Base-by-base conservation (phyloP, 371 early-diverging fungal genomes). In the Saksenaea oblongispora region DNA sequence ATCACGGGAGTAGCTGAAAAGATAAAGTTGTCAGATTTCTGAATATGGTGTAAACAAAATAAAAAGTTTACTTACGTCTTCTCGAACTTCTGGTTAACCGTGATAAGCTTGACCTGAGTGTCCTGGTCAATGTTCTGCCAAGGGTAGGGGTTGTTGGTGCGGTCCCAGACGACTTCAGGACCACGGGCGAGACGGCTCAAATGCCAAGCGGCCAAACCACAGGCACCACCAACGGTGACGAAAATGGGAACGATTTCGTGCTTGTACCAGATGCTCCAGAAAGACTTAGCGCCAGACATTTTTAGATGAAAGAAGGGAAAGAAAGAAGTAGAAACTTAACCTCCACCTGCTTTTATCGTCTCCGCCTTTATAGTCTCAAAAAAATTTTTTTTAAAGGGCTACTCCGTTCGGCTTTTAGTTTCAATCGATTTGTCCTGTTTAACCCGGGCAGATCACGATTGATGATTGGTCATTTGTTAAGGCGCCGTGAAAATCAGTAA, bases 211-310 rank as follows among this genome's bases (percentile, higher is more conserved):
- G 80, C 78, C 55, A 82, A 65, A 70, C 76, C 75, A 69, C 73
- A 69, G 39, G 82, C 83, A 69, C 75, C 72, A 70, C 83, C 83
- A 54, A 79, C 75, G 57, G 70, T 69, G 54, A 78, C 62, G 59
- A 70, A 79, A 65, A 82, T 82, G 47, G 83, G 83, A 62, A 78
- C 61, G 71, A 82, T 73, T 74, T 82, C 83, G 61, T 69, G 70
- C 72, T 79, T 82, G 67, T 79, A 82, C 83, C 83, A 82, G 71
- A 78, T 82, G 59, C 56, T 66, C 80, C 80, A 82, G 78, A 79
- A 69, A 34, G 80, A 67, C 65, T 76, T 79, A 58, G 78, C 69
- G 65, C 74, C 69, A 71, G 72, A 63, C 78, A 78, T 78, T 68
- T 71, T 41, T 54, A 37, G 27, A 59, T 37, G 61, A 37, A 44